Base-by-base conservation (phyloP, 1,284 basidiomycete species). In the Takashimella koratensis region DNA sequence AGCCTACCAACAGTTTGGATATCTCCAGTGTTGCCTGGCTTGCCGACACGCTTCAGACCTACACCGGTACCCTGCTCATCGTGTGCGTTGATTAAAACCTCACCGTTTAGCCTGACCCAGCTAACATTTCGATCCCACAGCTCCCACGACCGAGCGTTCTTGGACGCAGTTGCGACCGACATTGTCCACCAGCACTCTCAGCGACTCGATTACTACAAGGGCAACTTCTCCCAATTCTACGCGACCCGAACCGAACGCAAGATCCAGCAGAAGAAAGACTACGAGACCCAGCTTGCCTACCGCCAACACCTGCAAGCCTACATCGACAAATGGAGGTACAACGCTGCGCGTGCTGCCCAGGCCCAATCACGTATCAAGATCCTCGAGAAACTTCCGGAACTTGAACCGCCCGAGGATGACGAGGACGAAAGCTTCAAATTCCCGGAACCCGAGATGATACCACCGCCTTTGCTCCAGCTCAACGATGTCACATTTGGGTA, bases 211-310 rank as follows among this genome's bases (percentile, higher is more conserved):
- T 98, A 98, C 61, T 77, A 67, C 76, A 95, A 79, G 66, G 80
- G 94, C 64, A 98, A 98, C 79, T 99, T 98, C 76, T 86, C 89
- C 1, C 92, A 98, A 71, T 98, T 99, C 82, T 98, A 99, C 75
- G 94, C 95, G 3, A 99, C 96, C 22, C 95, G 97, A 76, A 90
- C 88, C 10, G 96, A 99, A 71, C 86, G 96, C 25, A 87, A 92
- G 58, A 85, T 86, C 59, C 94, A 95, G 69, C 80, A 96, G 73
- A 84, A 84, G 60, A 92, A 92, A 76, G 93, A 97, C 74, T 97
- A 96, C 73, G 95, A 98, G 51, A 83, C 93, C 0, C 94, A 98
- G 76, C 84, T 96, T 82, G 85, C 89, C 26, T 98, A 98, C 75
- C 84, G 96, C 54, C 89, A 88, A 67, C 90, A 96, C 78, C 77